Evolutionary conservation across 1,284 basidiomycete genomes (phyloP), one percentile per base, ranked within the genome.

Genomic region (Gomphus bonarii): DNA sequence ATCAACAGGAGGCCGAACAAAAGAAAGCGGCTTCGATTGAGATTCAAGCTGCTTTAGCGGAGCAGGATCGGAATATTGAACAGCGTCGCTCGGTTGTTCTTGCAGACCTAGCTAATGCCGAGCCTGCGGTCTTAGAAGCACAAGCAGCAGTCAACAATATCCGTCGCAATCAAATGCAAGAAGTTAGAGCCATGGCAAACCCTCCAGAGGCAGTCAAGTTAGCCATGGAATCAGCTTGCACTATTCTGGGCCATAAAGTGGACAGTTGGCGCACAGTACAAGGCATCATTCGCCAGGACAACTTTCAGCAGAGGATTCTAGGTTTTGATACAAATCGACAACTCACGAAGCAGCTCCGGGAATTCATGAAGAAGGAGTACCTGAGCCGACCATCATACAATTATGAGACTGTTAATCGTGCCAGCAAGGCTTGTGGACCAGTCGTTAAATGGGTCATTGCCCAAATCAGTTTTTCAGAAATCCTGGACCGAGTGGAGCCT

Each of bases 141-240:
- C 90, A 97, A 66, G 76, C 91, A 2, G 94, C 95, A 30, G 97
- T 99, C 65, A 91, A 89, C 65, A 97, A 91, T 70, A 99, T 99
- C 78, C 98, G 94, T 73, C 87, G 87, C 66, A 92, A 95, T 69
- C 95, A 99, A 64, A 75, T 99, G 51, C 91, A 95, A 65, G 97
- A 99, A 81, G 95, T 99, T 31, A 84, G 97, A 65, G 85, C 93
- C 11, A 98, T 99, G 95, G 91, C 93, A 48, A 99, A 99, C 67
- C 97, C 97, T 50, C 97, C 97, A 0, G 94, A 97, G 67, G 89
- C 92, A 9, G 95, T 99, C 67, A 99, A 99, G 72, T 73, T 95
- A 52, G 91, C 97, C 14, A 99, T 99, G 95, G 97, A 99, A 68
- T 97, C 94, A 1, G 95, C 97, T 36, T 99, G 97, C 71, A 95